These are phyloP conservation scores for Benincasa hispida DNA, from an alignment of 306 rosid species.

Conservation along the genomic window DNA sequence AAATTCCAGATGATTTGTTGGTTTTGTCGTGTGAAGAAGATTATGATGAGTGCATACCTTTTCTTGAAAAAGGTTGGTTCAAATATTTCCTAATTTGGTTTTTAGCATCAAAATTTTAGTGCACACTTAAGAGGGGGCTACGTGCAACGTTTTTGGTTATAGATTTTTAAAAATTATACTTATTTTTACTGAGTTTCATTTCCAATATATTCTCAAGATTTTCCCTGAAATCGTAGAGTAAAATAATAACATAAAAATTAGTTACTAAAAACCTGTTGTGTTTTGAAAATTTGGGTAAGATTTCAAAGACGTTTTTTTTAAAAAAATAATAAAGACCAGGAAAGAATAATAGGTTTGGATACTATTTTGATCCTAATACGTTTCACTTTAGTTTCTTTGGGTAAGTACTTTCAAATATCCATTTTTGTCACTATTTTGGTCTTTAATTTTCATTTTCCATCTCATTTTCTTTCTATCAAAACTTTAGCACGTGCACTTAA, in stretches of 20 bases:
- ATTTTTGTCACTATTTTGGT: too few species aligned
- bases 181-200: background rate
- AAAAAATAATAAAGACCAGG: background rate
- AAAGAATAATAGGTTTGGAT: too few species aligned
- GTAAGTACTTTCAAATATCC: too few species aligned
- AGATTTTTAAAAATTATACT: background rate
- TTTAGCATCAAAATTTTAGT: background rate
- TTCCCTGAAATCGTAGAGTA: background rate
- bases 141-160: background rate
- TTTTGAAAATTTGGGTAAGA: background rate
- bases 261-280: background rate
- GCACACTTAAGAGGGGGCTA: background rate
- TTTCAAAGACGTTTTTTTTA: background rate
- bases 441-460: too few species aligned
- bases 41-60: constrained; percentile 53
- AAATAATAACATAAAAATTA: background rate
- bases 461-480: too few species aligned
- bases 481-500: too few species aligned
- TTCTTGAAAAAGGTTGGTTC: constrained; percentile 67
- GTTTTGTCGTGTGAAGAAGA: constrained; percentile 89
- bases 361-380: too few species aligned
- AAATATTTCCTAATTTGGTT: background rate
- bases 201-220: background rate
- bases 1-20: constrained; percentile 56
- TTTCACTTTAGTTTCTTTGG: too few species aligned